phyloP scores from a whole-genome alignment of 768 basidiomycete genomes.

The Suillus subalutaceus region DNA sequence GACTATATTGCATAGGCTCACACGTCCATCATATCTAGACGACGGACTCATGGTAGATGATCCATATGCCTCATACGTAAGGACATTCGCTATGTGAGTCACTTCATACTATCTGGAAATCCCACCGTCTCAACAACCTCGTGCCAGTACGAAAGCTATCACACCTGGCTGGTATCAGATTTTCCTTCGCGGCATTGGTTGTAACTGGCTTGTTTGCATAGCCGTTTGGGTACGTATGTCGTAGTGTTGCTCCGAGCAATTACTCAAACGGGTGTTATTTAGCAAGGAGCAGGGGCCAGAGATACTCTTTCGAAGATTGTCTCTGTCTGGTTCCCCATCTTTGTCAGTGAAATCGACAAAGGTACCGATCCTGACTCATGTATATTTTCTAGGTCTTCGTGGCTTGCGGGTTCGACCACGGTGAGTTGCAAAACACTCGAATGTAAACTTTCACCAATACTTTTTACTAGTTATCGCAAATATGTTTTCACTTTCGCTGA shows the following conservation, averaged over 20 bases:
- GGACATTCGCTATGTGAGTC: constrained; percentile 60
- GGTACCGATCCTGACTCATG: constrained; percentile 2
- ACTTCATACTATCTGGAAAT: not conserved
- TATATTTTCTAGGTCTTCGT: constrained; percentile 57
- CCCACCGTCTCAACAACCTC: not conserved
- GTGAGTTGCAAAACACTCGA: constrained; percentile 36
- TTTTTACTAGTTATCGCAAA: constrained; percentile 60
- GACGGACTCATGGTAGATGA: constrained; percentile 59
- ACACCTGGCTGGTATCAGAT: constrained; percentile 75
- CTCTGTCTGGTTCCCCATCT: constrained; percentile 75
- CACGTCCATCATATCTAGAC: constrained; percentile 38
- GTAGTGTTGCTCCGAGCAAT: constrained; percentile 6
- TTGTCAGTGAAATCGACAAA: constrained; percentile 43
- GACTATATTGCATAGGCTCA: constrained; percentile 6
- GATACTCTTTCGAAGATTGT: constrained; percentile 74
- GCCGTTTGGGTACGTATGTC: constrained; percentile 65
- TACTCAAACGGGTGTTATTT: constrained; percentile 7
- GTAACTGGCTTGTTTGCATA: constrained; percentile 76
- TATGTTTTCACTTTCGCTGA: constrained; percentile 73
- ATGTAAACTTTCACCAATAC: not conserved
- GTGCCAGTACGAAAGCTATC: constrained; percentile 57
- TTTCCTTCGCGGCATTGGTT: constrained; percentile 72
- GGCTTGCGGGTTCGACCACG: constrained; percentile 71
- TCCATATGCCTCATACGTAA: constrained; percentile 60
- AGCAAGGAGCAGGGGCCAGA: constrained; percentile 72